phyloP scores from a whole-genome alignment of 192 early-diverging fungal genomes.

The Coemansia brasiliensis region DNA sequence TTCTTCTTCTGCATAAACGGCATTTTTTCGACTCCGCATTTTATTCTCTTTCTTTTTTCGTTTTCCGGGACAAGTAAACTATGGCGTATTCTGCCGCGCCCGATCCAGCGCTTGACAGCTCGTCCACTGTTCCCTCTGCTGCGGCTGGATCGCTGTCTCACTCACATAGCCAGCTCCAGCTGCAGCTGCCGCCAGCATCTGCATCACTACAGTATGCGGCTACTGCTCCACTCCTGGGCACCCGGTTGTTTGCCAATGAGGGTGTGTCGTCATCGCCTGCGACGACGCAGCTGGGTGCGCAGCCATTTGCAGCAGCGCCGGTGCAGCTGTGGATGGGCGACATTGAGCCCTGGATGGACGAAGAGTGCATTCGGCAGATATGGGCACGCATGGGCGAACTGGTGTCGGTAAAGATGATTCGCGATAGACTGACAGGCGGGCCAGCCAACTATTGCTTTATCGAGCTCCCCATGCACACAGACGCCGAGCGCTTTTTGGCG shows the following conservation, averaged over 20 bases:
- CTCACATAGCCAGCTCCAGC: conserved; percentile 2
- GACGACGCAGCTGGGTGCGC: conserved; percentile 15
- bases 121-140: neutral
- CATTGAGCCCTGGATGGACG: conserved; percentile 98
- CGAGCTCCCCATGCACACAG: conserved; percentile 68
- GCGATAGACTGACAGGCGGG: conserved; percentile 79
- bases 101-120: conserved; percentile 2
- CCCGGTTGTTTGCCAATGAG: conserved; percentile 1
- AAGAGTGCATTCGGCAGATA: conserved; percentile 80
- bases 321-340: conserved; percentile 85
- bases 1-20: conserved; percentile 7
- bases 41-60: neutral
- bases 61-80: too few relatives aligned
- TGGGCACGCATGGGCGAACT: conserved; percentile 85
- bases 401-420: conserved; percentile 92
- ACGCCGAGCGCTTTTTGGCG: conserved; percentile 70
- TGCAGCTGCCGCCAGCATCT: neutral
- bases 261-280: conserved; percentile 15
- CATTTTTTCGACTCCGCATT: conserved; percentile 10
- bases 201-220: conserved; percentile 5
- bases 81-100: conserved; percentile 1
- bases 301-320: conserved; percentile 6
- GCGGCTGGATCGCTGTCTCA: neutral
- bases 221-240: neutral
- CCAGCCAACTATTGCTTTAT: conserved; percentile 93